phyloP scores from a whole-genome alignment of 352 stramenopile species.

The Aphanomyces cochlioides region DNA sequence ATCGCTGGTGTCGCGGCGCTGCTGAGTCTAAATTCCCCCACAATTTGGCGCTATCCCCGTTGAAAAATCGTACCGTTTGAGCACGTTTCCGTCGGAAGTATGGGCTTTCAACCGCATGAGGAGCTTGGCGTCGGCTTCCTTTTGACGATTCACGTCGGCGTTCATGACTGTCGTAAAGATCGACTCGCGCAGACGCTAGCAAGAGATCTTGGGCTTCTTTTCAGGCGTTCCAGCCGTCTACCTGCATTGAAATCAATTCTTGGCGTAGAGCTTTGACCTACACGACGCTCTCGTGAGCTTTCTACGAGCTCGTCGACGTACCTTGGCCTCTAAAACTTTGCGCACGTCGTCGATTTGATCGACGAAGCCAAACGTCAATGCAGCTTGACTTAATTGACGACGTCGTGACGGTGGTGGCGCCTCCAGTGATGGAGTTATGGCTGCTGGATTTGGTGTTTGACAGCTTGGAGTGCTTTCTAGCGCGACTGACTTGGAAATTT shows the following conservation, averaged over 20 bases:
- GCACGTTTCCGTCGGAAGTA: neutral
- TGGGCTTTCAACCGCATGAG: neutral
- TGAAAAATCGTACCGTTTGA: neutral
- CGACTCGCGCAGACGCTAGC: slow-evolving; percentile 21
- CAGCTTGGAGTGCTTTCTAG: no score
- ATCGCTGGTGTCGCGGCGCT: neutral
- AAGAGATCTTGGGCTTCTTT: no score
- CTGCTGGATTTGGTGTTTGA: no score
- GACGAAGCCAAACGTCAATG: neutral
- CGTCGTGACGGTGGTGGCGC: no score
- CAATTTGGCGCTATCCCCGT: neutral
- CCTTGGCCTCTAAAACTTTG: neutral
- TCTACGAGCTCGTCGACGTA: neutral
- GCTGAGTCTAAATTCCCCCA: no score
- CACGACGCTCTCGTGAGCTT: neutral
- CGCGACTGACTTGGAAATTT: no score
- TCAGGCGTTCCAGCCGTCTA: neutral
- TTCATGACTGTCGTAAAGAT: slow-evolving; percentile 27
- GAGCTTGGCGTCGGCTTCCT: neutral
- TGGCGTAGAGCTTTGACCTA: slow-evolving; percentile 12
- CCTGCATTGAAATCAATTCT: slow-evolving; percentile 28
- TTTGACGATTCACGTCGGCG: slow-evolving; percentile 1
- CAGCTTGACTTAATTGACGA: neutral
- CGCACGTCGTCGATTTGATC: neutral
- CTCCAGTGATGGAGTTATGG: no score